Evolutionary conservation across 75 land plant genomes (phyloP).

Genomic region (Selaginella tamariscina): DNA sequence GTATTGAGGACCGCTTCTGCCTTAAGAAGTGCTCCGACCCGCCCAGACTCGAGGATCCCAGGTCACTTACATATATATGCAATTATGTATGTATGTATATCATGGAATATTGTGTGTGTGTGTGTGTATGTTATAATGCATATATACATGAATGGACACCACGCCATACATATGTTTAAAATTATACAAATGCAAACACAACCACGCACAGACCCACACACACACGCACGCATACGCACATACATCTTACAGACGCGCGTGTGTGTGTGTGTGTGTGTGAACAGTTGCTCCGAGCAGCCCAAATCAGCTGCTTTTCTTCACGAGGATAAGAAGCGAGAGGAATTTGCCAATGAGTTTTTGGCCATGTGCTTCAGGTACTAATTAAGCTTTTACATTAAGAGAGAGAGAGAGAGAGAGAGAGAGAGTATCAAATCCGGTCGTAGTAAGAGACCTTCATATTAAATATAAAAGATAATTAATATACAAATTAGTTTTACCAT

Average conservation of each 20-base stretch:
- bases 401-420: neutral
- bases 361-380: slow-evolving; percentile 67
- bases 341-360: slow-evolving; percentile 62
- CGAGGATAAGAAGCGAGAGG: neutral
- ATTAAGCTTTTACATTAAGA: too few species aligned
- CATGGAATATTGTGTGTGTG: too few species aligned
- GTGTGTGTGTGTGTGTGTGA: neutral
- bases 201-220: too few species aligned
- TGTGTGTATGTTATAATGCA: too few species aligned
- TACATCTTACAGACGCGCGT: too few species aligned
- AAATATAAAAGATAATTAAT: neutral
- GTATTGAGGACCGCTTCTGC: neutral
- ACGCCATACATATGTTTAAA: too few species aligned
- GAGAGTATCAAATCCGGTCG: neutral
- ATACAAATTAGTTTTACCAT: neutral
- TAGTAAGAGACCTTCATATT: neutral
- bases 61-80: neutral
- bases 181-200: too few species aligned
- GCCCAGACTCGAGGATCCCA: neutral
- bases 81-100: too few species aligned
- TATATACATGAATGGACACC: too few species aligned
- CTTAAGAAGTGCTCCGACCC: neutral
- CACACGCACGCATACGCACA: too few species aligned
- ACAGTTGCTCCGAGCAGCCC: neutral
- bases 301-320: neutral